Percentiles rank a stretch among this genome's conserved stretches.
phyloP scores from a whole-genome alignment of 768 basidiomycete genomes.

The Holtermanniella nyarrowii region DNA sequence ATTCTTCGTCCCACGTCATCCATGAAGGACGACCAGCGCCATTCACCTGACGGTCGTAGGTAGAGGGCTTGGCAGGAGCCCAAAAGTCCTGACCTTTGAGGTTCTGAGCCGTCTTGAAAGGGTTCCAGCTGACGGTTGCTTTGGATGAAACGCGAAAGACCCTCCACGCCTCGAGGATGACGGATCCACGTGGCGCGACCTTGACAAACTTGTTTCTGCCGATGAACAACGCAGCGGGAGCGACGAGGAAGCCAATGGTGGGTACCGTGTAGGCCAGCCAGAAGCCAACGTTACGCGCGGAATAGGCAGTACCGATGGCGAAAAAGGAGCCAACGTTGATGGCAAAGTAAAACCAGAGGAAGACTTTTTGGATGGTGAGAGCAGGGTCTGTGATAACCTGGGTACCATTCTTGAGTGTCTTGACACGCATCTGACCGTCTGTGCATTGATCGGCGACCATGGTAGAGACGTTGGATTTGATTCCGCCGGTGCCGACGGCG shows the following conservation, averaged over 20 bases:
- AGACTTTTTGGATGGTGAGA: conserved; percentile 30
- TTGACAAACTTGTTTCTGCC: conserved; percentile 27
- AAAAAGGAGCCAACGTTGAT: conserved; percentile 40
- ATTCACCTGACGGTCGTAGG: background rate
- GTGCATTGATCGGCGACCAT: conserved; percentile 40
- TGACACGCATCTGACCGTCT: conserved; percentile 22
- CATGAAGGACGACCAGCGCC: background rate
- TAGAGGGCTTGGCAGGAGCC: conserved; percentile 32
- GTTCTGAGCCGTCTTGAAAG: background rate
- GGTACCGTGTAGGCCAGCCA: conserved; percentile 38
- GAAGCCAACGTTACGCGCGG: conserved; percentile 35
- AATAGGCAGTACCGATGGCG: conserved; percentile 32
- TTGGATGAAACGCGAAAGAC: conserved; percentile 22
- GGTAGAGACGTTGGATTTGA: conserved; percentile 39
- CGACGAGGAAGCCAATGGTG: conserved; percentile 35
- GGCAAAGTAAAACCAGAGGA: conserved; percentile 35
- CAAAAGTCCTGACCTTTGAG: conserved; percentile 30
- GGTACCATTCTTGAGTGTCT: conserved; percentile 24
- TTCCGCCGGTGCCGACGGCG: conserved; percentile 37
- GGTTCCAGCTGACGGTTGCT: conserved; percentile 15
- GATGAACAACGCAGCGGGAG: conserved; percentile 34
- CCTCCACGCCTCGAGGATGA: conserved; percentile 29
- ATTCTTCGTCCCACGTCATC: conserved; percentile 36
- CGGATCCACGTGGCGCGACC: conserved; percentile 38
- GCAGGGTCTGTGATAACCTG: conserved; percentile 36